Conservation (phyloP, 306 rosid genomes). For the Citrullus mucosospermus region DNA sequence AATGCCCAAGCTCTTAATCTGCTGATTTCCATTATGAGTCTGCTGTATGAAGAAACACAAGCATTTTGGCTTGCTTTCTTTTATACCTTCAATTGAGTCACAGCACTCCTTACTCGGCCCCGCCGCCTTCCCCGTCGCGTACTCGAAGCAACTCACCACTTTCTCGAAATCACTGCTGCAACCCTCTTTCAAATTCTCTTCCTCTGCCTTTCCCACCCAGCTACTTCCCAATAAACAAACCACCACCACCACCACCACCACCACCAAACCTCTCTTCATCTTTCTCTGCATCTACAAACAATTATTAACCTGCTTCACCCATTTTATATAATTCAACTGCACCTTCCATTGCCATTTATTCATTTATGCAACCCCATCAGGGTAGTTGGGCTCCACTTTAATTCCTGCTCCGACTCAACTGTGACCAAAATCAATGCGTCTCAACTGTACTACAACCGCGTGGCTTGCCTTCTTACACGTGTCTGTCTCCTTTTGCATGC, state of each 20-base stretch:
- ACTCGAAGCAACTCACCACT: slow-evolving; percentile 41
- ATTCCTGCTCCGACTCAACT: not conserved
- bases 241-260: not conserved
- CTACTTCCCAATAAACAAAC: not conserved
- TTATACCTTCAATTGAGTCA: slow-evolving; percentile 26
- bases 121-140: slow-evolving; percentile 38
- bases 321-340: no score
- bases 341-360: no score
- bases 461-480: not conserved
- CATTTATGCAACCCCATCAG: no score
- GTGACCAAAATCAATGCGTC: not conserved
- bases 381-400: not conserved
- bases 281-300: no score
- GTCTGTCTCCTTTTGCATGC: not conserved
- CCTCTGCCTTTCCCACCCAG: not conserved
- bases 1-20: slow-evolving; percentile 46
- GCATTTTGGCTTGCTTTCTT: slow-evolving; percentile 47
- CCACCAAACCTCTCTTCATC: not conserved
- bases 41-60: slow-evolving; percentile 59
- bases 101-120: slow-evolving; percentile 60
- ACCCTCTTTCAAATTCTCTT: slow-evolving; percentile 4
- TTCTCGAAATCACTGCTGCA: slow-evolving; percentile 28
- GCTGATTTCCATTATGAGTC: slow-evolving; percentile 31
- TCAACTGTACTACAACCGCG: not conserved
- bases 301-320: no score